phyloP scores from a whole-genome alignment of 1,284 basidiomycete species.

The Ustilago trichophora region DNA sequence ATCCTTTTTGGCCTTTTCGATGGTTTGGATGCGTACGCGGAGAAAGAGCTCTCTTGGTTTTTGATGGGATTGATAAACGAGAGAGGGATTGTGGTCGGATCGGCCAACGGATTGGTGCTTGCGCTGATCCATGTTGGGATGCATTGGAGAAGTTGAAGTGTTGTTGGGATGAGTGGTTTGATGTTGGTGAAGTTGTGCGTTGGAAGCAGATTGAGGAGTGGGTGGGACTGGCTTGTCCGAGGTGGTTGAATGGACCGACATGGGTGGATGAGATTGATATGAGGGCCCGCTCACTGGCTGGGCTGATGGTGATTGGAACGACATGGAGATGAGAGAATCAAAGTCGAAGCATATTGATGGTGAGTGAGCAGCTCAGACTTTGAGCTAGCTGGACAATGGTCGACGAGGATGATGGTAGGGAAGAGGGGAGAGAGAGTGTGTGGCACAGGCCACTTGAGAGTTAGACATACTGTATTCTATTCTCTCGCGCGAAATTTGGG shows the following conservation, averaged over 20 bases:
- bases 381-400: too few species aligned
- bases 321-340: too few species aligned
- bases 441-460: too few species aligned
- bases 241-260: slow-evolving; percentile 1
- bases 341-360: too few species aligned
- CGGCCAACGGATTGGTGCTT: slow-evolving; percentile 10
- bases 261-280: slow-evolving; percentile 19
- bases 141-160: slow-evolving; percentile 7
- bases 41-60: slow-evolving; percentile 41
- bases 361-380: too few species aligned
- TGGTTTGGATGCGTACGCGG: slow-evolving; percentile 37
- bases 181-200: not conserved
- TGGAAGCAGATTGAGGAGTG: slow-evolving; percentile 2
- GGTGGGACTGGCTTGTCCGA: slow-evolving; percentile 37
- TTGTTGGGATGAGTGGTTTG: too few species aligned
- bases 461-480: too few species aligned
- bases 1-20: slow-evolving; percentile 52
- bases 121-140: slow-evolving; percentile 41
- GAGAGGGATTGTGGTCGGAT: slow-evolving; percentile 6
- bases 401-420: too few species aligned
- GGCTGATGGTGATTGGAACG: slow-evolving; percentile 1
- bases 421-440: too few species aligned
- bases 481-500: too few species aligned
- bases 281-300: slow-evolving; percentile 5
- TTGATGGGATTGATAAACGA: slow-evolving; percentile 38